These are phyloP conservation scores for Filobasidium floriforme DNA, from an alignment of 768 basidiomycete genomes.

Conservation along the genomic window DNA sequence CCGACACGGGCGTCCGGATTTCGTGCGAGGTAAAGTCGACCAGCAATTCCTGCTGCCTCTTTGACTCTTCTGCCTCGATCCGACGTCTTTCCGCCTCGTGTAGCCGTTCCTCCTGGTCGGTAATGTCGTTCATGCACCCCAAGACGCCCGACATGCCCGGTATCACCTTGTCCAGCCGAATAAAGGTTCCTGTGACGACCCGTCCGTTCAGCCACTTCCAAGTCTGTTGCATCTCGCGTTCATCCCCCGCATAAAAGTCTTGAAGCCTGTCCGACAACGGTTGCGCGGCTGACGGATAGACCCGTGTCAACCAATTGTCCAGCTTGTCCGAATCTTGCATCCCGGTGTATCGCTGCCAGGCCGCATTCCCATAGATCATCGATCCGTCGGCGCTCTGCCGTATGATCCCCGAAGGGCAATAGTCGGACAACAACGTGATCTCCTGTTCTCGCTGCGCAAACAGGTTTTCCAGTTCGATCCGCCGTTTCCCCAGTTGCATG, in stretches of 20 bases:
- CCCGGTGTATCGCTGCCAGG: slow-evolving; percentile 30
- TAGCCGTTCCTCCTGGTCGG: slow-evolving; percentile 25
- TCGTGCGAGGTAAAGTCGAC: slow-evolving; percentile 45
- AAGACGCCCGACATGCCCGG: slow-evolving; percentile 31
- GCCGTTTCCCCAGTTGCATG: slow-evolving; percentile 48
- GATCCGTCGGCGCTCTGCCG: slow-evolving; percentile 25
- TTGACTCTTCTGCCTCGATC: slow-evolving; percentile 37
- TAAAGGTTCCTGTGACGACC: slow-evolving; percentile 29
- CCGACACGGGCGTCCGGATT: slow-evolving; percentile 43
- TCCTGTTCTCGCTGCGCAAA: slow-evolving; percentile 32
- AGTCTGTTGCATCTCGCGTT: slow-evolving; percentile 23
- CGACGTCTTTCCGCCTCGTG: slow-evolving; percentile 33
- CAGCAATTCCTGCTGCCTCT: slow-evolving; percentile 43
- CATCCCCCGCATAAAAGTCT: slow-evolving; percentile 23
- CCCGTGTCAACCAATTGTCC: background rate
- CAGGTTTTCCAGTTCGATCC: slow-evolving; percentile 31
- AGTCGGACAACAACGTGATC: slow-evolving; percentile 30
- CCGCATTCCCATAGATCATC: slow-evolving; percentile 30
- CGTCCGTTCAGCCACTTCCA: slow-evolving; percentile 37
- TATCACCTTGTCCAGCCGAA: slow-evolving; percentile 30
- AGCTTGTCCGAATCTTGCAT: slow-evolving; percentile 17
- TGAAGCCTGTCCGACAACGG: slow-evolving; percentile 23
- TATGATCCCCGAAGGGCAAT: slow-evolving; percentile 40
- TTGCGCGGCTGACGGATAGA: background rate
- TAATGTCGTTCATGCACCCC: slow-evolving; percentile 37